Base-by-base conservation (phyloP, 2,329 filamentous ascomycete genomes). In the Pezicula radicicola region DNA sequence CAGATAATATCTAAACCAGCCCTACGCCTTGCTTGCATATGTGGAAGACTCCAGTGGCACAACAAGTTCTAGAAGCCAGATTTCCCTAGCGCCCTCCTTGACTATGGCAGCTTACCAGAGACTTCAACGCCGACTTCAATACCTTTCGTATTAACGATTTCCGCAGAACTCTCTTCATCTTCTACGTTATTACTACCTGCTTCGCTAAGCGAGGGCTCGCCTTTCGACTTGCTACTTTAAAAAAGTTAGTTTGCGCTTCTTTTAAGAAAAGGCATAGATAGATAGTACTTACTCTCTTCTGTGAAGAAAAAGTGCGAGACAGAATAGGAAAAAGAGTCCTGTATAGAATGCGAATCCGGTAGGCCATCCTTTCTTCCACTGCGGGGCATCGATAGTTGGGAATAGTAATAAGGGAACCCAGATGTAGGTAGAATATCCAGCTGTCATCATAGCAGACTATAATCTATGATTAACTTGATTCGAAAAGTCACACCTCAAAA, bases 381-480 rank as follows among this genome's bases (percentile, higher is more conserved):
- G 12, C n/a, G 42, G 42, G 2, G 42, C 42, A 3, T 45, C 42
- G 4, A 45, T 5, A 6, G 42, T 45, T n/a, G 42, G 42, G 16
- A 45, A 45, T 12, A 45, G 27, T 12, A 45, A 12, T 27, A 45
- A 16, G 12, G 42, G 42, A 6, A 45, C 25, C 42, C 42, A 45
- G 27, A 45, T 45, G 27, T 45, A 45, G n/a, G 42, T 45, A 8
- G 42, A 45, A 30, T 45, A 45, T 27, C 42, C 42, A 30, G 21
- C 42, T 13, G 42, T 45, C 42, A 45, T 45, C 42, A 45, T 45
- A 3, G 42, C 42, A 45, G 42, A 45, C 42, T 45, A 40, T 13
- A 2, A 16, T 45, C 15, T 27, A 12, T 27, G 1, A 10, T 30
- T 45, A 27, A 9, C 12, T 9, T 27, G 19, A 16, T 19, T 16